Evolutionary conservation across 1,139 yeast species (phyloP).

Genomic region (Pichia sorboxylosa): DNA sequence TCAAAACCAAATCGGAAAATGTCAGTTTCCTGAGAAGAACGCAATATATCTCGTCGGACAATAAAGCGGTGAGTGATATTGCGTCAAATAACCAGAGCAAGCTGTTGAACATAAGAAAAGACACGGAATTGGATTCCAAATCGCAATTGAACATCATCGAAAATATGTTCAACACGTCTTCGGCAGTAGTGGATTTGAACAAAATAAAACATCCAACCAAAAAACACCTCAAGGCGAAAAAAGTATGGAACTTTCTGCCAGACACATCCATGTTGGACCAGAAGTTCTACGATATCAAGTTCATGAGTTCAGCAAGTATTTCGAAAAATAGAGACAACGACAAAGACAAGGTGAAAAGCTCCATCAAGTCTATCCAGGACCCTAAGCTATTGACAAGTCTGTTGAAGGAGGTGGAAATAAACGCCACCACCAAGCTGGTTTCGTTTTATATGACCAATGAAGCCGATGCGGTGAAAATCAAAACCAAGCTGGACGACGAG

Average conservation of each 20-base stretch:
- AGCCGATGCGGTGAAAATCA: conserved; percentile 33
- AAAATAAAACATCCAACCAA: conserved; percentile 65
- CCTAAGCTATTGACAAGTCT: conserved; percentile 49
- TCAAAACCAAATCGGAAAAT: conserved; percentile 36
- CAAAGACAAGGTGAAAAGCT: too few species aligned
- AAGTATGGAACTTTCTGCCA: conserved; percentile 74
- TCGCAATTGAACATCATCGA: conserved; percentile 62
- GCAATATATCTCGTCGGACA: conserved; percentile 59
- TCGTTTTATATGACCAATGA: conserved; percentile 52
- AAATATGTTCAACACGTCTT: conserved; percentile 55
- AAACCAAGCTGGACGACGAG: conserved; percentile 28
- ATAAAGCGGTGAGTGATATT: conserved; percentile 4
- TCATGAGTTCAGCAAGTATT: conserved; percentile 69
- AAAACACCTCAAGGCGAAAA: conserved; percentile 61
- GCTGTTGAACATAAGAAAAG: conserved; percentile 13
- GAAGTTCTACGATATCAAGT: conserved; percentile 56
- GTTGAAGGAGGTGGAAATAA: conserved; percentile 64
- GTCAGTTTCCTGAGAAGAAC: conserved; percentile 90
- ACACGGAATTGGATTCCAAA: conserved; percentile 44
- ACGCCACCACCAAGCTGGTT: conserved; percentile 66
- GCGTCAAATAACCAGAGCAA: conserved; percentile 1
- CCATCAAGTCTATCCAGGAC: conserved; percentile 30
- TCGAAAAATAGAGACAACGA: conserved; percentile 31
- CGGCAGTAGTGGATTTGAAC: conserved; percentile 31
- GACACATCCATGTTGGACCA: conserved; percentile 85